Evolutionary conservation across 371 early-diverging fungal genomes (phyloP).

Genomic region (Saksenaea vasiformis): DNA sequence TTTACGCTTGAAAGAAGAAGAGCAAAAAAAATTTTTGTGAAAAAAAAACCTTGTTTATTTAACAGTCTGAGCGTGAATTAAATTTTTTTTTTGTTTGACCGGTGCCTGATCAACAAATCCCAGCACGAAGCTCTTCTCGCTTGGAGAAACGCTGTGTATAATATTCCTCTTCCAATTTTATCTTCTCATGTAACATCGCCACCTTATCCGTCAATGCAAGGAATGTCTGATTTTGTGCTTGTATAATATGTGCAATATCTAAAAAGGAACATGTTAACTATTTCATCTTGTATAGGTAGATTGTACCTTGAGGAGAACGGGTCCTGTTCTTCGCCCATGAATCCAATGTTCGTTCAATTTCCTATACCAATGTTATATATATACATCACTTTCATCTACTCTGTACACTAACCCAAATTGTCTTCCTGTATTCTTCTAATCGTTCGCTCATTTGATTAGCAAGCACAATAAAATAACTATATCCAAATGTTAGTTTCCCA

Average conservation of each 20-base stretch:
- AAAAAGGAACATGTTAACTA: background rate
- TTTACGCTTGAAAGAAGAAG: constrained; percentile 6
- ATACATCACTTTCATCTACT: background rate
- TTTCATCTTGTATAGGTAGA: background rate
- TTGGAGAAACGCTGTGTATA: constrained; percentile 20
- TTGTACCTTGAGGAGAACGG: constrained; percentile 47
- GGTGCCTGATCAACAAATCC: background rate
- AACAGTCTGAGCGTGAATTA: background rate
- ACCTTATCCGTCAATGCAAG: constrained; percentile 62
- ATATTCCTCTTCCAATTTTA: constrained; percentile 50
- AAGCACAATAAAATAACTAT: constrained; percentile 37
- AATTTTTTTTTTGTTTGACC: background rate
- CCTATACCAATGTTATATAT: constrained; percentile 15
- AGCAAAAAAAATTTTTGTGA: background rate
- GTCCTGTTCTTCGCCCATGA: constrained; percentile 37
- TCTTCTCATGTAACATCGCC: constrained; percentile 61
- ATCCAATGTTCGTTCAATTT: constrained; percentile 43
- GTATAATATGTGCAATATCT: constrained; percentile 60
- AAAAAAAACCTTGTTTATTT: background rate
- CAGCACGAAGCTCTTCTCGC: background rate
- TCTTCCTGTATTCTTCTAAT: constrained; percentile 41
- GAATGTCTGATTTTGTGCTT: constrained; percentile 66
- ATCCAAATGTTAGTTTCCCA: background rate
- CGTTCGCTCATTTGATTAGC: constrained; percentile 26
- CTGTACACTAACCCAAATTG: constrained; percentile 25